Percentiles rank a stretch among this genome's conserved stretches.
Conservation (phyloP, 306 rosid species). For the Prosopis cineraria region DNA sequence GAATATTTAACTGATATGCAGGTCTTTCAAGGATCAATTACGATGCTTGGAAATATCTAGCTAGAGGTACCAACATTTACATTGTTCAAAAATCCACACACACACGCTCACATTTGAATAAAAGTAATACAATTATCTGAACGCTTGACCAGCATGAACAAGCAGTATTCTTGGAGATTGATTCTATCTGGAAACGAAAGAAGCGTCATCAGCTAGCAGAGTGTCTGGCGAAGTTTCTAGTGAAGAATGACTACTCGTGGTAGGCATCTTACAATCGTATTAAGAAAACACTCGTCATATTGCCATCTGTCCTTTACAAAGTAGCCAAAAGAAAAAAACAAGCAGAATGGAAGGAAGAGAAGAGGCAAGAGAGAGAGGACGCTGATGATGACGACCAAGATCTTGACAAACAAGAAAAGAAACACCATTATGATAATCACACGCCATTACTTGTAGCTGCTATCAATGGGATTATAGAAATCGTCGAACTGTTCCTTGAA, state of each 20-base stretch:
- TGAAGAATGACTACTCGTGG: conserved; percentile 20
- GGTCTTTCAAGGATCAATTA: conserved; percentile 34
- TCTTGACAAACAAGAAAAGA: not conserved
- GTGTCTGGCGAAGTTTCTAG: not conserved
- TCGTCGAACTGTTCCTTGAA: conserved; percentile 10
- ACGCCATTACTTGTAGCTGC: conserved; percentile 40
- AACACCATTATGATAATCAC: not conserved
- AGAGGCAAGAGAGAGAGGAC: not conserved
- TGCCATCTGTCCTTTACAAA: not conserved
- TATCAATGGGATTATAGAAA: conserved; percentile 36
- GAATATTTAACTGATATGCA: not conserved
- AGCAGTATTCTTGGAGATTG: conserved; percentile 24
- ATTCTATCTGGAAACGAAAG: not conserved
- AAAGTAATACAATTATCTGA: not conserved
- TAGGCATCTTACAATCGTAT: not conserved
- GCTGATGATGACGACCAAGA: not conserved
- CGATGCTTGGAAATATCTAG: conserved; percentile 24
- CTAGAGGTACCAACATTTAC: conserved; percentile 16
- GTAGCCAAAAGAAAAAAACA: too few relatives aligned
- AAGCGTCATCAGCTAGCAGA: not conserved
- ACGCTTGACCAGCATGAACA: not conserved
- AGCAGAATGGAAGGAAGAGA: not conserved
- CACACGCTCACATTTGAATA: too few relatives aligned
- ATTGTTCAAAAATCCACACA: too few relatives aligned
- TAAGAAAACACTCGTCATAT: not conserved